phyloP scores from a whole-genome alignment of 306 rosid genomes.

The Erythrophleum fordii region DNA sequence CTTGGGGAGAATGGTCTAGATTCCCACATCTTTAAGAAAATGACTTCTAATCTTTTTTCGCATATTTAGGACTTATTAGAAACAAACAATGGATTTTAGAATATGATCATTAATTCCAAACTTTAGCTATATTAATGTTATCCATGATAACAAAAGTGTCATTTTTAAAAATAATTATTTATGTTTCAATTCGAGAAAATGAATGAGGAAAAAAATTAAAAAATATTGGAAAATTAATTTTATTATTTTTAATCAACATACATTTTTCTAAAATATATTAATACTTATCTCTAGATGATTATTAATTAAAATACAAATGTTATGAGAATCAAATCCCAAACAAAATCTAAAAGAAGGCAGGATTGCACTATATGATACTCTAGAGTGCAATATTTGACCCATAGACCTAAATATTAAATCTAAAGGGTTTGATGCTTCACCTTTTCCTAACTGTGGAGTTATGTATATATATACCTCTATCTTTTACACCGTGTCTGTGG shows the following conservation, averaged over 20 bases:
- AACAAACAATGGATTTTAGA: background rate
- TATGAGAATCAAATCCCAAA: slow-evolving; percentile 44
- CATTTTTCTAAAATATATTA: background rate
- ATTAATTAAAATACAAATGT: background rate
- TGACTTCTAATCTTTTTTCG: slow-evolving; percentile 42
- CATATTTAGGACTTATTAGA: background rate
- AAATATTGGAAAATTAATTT: background rate
- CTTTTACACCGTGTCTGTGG: background rate
- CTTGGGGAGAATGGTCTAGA: slow-evolving; percentile 49
- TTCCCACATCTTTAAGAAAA: slow-evolving; percentile 38
- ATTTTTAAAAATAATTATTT: background rate
- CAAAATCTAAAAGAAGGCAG: slow-evolving; percentile 14
- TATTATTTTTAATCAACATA: no score
- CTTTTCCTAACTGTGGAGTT: background rate
- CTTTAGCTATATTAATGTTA: background rate
- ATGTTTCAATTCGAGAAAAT: background rate
- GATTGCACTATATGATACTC: background rate
- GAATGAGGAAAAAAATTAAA: background rate
- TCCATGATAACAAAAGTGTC: background rate
- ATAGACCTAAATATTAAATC: slow-evolving; percentile 38
- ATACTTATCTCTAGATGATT: background rate
- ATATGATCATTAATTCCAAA: background rate
- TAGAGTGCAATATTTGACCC: slow-evolving; percentile 38
- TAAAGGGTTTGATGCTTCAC: slow-evolving; percentile 36
- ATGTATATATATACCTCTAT: no score